Evolutionary conservation across 1,284 basidiomycete genomes (phyloP), one percentile per base, ranked within the genome.

Genomic region (Pascua guehoae): DNA sequence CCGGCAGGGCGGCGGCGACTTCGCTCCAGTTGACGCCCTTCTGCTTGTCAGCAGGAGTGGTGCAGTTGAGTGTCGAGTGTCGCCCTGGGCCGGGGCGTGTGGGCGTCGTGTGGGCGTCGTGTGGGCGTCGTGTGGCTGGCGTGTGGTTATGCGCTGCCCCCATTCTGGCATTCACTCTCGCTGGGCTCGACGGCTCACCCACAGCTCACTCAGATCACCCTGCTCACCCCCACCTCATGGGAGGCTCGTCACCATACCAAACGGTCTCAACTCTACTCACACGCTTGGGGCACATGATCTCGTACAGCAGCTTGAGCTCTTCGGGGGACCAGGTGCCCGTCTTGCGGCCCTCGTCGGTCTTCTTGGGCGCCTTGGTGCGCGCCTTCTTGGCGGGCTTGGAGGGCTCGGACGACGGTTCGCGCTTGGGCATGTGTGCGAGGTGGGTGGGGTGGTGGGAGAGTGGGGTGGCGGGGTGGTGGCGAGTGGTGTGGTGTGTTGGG

Each of bases 21-120:
- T 66, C 68, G 18, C 42, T 50, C 68, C 68, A 68, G 15, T 63
- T 62, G 43, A 68, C 59, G 12, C 65, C 64, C 14, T 47, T 58
- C 68, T 70, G 56, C 39, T 36, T 7, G 38, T 57, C 46, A 57
- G 46, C 41, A 12, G 18, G 14, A n/a, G 15, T 12, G 47, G 5
- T 2, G 16, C 8, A 14, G 12, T 32, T 38, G 12, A 7, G 24
- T 4, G 24, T 32, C 24, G 24, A 32, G 24, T 32, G 24, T 32
- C 7, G 24, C 7, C n/a, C n/a, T 3, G 24, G 24, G 24, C 24
- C 4, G 24, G 24, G 24, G 24, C 24, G 24, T 32, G 24, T 32
- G 24, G 24, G 24, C 7, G 4, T 3, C 24, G 24, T 32, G 24
- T 32, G 24, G 4, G 24, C 24, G 7, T 3, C 4, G 24, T 32